Evolutionary conservation across 768 basidiomycete genomes (phyloP), one percentile per base, ranked within the genome.

Genomic region (Tylopilus cervinicoccineus): DNA sequence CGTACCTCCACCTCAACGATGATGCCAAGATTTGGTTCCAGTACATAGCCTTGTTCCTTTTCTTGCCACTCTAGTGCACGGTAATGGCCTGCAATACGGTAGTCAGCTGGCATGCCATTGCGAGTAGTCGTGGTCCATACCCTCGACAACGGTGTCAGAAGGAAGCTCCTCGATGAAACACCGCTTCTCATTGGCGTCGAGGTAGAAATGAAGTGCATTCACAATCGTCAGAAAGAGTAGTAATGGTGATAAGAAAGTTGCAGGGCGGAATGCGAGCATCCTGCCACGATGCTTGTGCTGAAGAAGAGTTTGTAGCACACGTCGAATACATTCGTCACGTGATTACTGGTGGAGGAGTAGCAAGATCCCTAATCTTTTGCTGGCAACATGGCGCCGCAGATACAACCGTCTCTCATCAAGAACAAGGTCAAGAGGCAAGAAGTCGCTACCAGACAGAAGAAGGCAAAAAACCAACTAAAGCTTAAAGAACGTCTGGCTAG

Each of bases 111-210:
- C 10, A 48, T 43, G 22, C 43, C 43, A 28, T 45, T 22, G 3
- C 27, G 17, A 3, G 26, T 17, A 9, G 41, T 13, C 16, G 29
- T 23, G 14, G 44, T 32, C 61, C 75, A 51, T 59, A 89, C 94
- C 92, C 75, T 96, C 90, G 31, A 95, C 90, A 24, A 93, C 84
- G n/a, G 93, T 97, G 68, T 95, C 88, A 3, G 84, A 83, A 12
- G 96, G 95, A 17, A 98, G 73, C 66, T 99, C 96, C 64, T 98
- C 96, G 50, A 98, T 80, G 71, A 98, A 98, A 67, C 96, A 99
- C 40, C 88, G 80, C 61, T 87, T 85, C 68, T 96, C 91, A 62
- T 90, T 88, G 16, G 93, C 84, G 64, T 96, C 93, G 49, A 99
- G 81, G 66, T 99, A 99, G 70, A 98, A 96, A 65, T 99, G 96